Conservation (phyloP, 176 grass and related monocot species). For the Paspalum vaginatum region DNA sequence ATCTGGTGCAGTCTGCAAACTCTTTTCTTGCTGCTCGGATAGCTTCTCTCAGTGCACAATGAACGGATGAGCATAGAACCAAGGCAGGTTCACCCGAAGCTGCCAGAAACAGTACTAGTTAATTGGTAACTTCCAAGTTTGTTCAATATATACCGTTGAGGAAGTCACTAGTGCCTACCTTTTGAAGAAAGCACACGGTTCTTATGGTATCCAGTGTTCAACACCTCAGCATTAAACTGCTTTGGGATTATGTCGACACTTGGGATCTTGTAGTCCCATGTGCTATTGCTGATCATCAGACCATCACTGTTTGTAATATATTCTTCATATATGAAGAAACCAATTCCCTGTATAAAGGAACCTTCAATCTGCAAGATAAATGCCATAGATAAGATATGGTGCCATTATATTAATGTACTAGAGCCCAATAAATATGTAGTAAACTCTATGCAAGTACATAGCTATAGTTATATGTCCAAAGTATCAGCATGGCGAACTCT, state of each 20-base stretch:
- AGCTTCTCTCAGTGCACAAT: constrained; percentile 67
- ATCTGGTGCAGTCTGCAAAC: constrained; percentile 4
- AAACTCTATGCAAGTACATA: background rate
- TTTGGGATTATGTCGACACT: constrained; percentile 68
- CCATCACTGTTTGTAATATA: constrained; percentile 50
- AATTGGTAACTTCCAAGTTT: background rate
- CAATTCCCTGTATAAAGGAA: constrained; percentile 68
- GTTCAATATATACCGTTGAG: background rate
- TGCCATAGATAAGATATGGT: background rate
- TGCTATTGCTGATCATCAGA: constrained; percentile 54
- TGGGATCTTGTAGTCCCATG: constrained; percentile 80
- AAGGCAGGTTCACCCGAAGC: constrained; percentile 74
- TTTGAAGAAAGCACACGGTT: constrained; percentile 75
- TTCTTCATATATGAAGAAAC: constrained; percentile 66
- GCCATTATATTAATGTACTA: background rate
- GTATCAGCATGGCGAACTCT: background rate
- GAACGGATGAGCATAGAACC: constrained; percentile 64
- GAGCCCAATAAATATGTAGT: background rate
- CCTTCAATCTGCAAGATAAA: constrained; percentile 50
- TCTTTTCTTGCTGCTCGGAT: constrained; percentile 58
- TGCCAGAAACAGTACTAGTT: constrained; percentile 23
- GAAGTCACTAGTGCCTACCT: constrained; percentile 34
- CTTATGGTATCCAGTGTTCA: constrained; percentile 64
- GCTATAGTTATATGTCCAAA: background rate
- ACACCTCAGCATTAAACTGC: constrained; percentile 63